phyloP scores from a whole-genome alignment of 208 protist genomes.

The Leishmania amazonensis region DNA sequence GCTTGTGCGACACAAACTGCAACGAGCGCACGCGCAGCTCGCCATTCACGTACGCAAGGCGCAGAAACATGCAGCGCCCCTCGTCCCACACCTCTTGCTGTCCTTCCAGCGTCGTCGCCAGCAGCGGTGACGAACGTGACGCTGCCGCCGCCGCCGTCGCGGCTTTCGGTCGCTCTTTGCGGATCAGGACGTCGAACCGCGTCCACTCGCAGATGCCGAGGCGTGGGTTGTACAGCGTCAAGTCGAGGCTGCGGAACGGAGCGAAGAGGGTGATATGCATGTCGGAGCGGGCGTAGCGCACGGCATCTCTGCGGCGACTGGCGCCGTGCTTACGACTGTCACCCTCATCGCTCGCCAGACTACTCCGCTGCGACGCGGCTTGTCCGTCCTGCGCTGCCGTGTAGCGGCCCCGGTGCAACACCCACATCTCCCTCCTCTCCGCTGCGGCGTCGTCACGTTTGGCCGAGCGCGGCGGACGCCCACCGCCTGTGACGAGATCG shows the following conservation, averaged over 20 bases:
- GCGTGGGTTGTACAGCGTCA: slow-evolving; percentile 50
- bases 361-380: not conserved
- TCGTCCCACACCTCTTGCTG: slow-evolving; percentile 54
- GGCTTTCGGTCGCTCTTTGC: slow-evolving; percentile 34
- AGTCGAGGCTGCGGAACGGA: slow-evolving; percentile 75
- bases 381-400: not conserved
- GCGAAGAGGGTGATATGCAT: slow-evolving; percentile 58
- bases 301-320: not conserved
- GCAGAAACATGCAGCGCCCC: slow-evolving; percentile 54
- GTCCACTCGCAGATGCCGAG: slow-evolving; percentile 77
- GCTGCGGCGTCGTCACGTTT: not conserved
- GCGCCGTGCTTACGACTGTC: not conserved
- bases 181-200: slow-evolving; percentile 73
- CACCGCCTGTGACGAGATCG: slow-evolving; percentile 28
- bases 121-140: not conserved
- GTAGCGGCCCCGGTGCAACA: slow-evolving; percentile 9
- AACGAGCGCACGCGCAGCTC: slow-evolving; percentile 78
- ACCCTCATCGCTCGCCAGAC: not conserved
- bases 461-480: not conserved
- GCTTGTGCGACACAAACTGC: slow-evolving; percentile 62
- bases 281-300: slow-evolving; percentile 37
- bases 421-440: slow-evolving; percentile 6
- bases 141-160: not conserved
- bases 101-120: slow-evolving; percentile 11
- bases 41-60: slow-evolving; percentile 75